These are phyloP conservation scores for Candida montana DNA, from an alignment of 805 yeast genomes.

Conservation along the genomic window DNA sequence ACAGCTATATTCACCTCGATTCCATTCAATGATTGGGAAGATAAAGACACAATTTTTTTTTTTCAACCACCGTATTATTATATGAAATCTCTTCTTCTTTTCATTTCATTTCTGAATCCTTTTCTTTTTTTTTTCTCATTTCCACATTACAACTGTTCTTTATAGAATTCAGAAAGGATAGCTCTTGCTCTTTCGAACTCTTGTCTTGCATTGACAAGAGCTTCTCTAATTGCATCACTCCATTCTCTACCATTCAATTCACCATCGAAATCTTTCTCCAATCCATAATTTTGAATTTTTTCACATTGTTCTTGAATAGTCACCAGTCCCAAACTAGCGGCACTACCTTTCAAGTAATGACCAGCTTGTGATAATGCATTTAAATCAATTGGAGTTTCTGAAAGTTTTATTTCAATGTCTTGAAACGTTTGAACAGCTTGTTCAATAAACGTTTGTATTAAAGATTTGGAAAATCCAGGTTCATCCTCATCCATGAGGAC, in stretches of 20 bases:
- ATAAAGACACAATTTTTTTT: too few relatives aligned
- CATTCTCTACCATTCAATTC: constrained; percentile 22
- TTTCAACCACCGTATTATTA: too few relatives aligned
- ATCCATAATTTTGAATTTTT: constrained; percentile 85
- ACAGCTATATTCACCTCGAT: too few relatives aligned
- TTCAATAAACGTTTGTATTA: constrained; percentile 80
- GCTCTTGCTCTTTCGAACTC: constrained; percentile 46
- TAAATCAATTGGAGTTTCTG: constrained; percentile 34
- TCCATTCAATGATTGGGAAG: too few relatives aligned
- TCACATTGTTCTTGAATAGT: constrained; percentile 86
- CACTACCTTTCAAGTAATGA: constrained; percentile 91
- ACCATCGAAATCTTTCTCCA: constrained; percentile 30
- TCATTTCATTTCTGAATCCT: too few relatives aligned
- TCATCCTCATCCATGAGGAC: constrained; percentile 96
- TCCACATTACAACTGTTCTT: constrained; percentile 22
- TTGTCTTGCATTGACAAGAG: constrained; percentile 44
- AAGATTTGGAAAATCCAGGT: constrained; percentile 76
- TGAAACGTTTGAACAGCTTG: constrained; percentile 80
- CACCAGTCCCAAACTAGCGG: constrained; percentile 86
- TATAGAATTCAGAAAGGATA: constrained; percentile 49
- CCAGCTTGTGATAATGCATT: constrained; percentile 69
- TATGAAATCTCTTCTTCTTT: too few relatives aligned
- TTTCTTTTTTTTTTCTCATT: background rate
- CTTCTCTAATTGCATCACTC: constrained; percentile 42
- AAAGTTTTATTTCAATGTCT: constrained; percentile 51